phyloP scores from a whole-genome alignment of 352 stramenopile genomes.

The Pythium diclinum region DNA sequence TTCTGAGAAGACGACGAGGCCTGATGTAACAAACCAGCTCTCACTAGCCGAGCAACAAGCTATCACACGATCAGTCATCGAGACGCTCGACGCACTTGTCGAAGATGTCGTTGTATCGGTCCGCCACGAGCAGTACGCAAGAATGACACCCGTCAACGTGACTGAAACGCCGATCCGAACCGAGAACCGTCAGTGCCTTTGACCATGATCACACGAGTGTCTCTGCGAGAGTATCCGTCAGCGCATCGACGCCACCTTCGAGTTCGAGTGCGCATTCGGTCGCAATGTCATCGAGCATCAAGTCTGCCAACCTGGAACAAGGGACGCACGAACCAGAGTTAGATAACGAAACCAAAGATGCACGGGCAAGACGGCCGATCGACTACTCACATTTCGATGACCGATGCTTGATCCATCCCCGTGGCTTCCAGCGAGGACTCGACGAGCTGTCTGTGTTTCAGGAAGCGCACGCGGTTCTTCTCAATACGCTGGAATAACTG shows the following conservation, averaged over 20 bases:
- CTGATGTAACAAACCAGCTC: not conserved
- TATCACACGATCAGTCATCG: constrained; percentile 9
- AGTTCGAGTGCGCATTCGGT: constrained; percentile 39
- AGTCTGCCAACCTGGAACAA: constrained; percentile 35
- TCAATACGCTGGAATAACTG: constrained; percentile 34
- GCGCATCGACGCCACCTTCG: constrained; percentile 32
- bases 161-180: constrained; percentile 19
- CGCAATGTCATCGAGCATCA: constrained; percentile 43
- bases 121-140: constrained; percentile 10
- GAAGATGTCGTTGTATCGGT: constrained; percentile 12
- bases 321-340: not conserved
- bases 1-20: not conserved
- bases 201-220: constrained; percentile 28
- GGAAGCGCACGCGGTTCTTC: constrained; percentile 45
- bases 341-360: not conserved
- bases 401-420: constrained; percentile 49
- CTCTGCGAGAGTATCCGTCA: constrained; percentile 40
- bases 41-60: constrained; percentile 7
- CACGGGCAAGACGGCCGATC: not conserved
- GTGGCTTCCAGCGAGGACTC: constrained; percentile 54
- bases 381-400: constrained; percentile 60
- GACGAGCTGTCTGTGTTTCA: constrained; percentile 48
- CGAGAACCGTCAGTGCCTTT: constrained; percentile 15
- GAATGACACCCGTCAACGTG: not conserved
- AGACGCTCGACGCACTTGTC: constrained; percentile 15